Conservation (phyloP, 1,139 yeast species). For the Schwanniomyces etchellsii region DNA sequence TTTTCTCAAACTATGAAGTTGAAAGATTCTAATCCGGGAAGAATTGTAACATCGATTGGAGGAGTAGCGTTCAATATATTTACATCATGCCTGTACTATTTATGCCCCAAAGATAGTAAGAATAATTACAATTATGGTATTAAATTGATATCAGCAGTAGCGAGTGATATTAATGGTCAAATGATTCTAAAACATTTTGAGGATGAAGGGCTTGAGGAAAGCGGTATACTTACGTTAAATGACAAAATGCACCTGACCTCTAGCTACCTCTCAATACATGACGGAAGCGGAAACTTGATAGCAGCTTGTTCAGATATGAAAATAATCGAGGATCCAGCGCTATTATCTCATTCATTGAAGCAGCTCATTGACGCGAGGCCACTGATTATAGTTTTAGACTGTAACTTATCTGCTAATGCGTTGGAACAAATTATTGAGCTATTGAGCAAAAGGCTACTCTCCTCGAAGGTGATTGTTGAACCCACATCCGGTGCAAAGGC, state of each 20-base stretch:
- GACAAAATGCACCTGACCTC: slow-evolving; percentile 41
- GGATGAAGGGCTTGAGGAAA: slow-evolving; percentile 23
- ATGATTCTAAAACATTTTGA: slow-evolving; percentile 27
- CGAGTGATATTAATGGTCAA: slow-evolving; percentile 51
- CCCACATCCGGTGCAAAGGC: slow-evolving; percentile 75
- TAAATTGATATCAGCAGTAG: slow-evolving; percentile 56
- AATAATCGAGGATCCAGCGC: slow-evolving; percentile 47
- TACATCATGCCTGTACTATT: background rate
- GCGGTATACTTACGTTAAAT: slow-evolving; percentile 30
- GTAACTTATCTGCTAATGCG: slow-evolving; percentile 50
- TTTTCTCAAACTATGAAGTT: slow-evolving; percentile 18
- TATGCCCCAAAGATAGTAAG: background rate
- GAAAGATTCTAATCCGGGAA: slow-evolving; percentile 74
- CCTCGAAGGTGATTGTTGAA: slow-evolving; percentile 49
- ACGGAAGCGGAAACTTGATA: slow-evolving; percentile 53
- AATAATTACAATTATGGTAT: slow-evolving; percentile 5
- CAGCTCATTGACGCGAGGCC: slow-evolving; percentile 33
- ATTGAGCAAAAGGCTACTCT: slow-evolving; percentile 9
- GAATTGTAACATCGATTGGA: slow-evolving; percentile 53
- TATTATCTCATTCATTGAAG: slow-evolving; percentile 31
- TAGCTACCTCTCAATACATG: slow-evolving; percentile 69
- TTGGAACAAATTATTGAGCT: slow-evolving; percentile 32
- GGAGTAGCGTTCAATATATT: slow-evolving; percentile 85
- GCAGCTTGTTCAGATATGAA: slow-evolving; percentile 86
- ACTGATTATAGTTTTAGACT: slow-evolving; percentile 53